These are phyloP conservation scores for Metschnikowia baotianmanensis DNA, from an alignment of 805 yeast species.

Conservation along the genomic window DNA sequence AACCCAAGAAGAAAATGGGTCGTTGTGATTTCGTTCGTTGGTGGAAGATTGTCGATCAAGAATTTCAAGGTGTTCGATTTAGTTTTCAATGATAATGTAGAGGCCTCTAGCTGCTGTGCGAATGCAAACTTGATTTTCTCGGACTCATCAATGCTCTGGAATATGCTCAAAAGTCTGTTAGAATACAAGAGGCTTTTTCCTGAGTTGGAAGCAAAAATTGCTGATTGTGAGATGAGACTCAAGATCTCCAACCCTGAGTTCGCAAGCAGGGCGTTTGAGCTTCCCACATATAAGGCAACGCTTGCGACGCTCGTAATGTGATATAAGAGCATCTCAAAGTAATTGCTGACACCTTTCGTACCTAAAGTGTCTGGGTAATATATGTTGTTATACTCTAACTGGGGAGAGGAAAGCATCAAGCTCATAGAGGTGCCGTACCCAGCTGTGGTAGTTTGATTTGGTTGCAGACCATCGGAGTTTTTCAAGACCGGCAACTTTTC, in stretches of 20 bases:
- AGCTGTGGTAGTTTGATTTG: constrained; percentile 7
- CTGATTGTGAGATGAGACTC: constrained; percentile 45
- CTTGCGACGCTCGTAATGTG: constrained; percentile 72
- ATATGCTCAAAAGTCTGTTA: constrained; percentile 64
- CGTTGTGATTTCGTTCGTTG: constrained; percentile 47
- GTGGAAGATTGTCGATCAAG: constrained; percentile 47
- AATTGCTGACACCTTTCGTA: constrained; percentile 59
- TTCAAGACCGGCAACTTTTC: constrained; percentile 52
- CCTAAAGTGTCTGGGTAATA: constrained; percentile 47
- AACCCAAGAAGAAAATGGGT: constrained; percentile 82
- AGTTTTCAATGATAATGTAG: constrained; percentile 37
- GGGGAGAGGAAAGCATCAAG: constrained; percentile 23
- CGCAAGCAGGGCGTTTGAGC: constrained; percentile 50
- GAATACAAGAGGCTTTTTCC: constrained; percentile 37
- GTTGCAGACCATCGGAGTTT: constrained; percentile 26
- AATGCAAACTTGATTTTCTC: constrained; percentile 69
- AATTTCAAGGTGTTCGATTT: constrained; percentile 63
- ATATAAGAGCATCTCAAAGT: constrained; percentile 69
- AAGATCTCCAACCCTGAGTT: constrained; percentile 53
- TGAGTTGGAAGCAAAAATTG: constrained; percentile 39
- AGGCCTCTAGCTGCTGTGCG: constrained; percentile 54
- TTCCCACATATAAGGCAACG: constrained; percentile 71
- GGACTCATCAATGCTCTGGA: constrained; percentile 78
- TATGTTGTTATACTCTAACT: constrained; percentile 27
- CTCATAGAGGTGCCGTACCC: constrained; percentile 32